These are phyloP conservation scores for Leucosporidium creatinivorum DNA, from an alignment of 768 basidiomycete genomes.

Conservation along the genomic window DNA sequence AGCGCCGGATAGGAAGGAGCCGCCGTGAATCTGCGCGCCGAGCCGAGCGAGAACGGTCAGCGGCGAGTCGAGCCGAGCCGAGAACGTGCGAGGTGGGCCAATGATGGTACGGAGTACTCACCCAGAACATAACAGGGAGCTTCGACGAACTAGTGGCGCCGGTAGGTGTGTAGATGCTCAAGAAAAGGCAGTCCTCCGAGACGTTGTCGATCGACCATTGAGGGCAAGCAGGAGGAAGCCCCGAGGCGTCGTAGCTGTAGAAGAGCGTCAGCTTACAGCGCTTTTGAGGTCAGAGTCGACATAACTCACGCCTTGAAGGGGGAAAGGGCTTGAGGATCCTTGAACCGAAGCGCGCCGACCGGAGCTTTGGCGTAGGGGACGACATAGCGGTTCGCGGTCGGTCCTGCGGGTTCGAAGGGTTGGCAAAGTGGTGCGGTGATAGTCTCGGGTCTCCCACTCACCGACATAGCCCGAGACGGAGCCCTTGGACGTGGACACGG, in stretches of 20 bases:
- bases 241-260: slow-evolving; percentile 13
- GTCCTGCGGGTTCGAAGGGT: neutral
- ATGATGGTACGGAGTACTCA: slow-evolving; percentile 3
- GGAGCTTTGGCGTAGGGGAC: slow-evolving; percentile 30
- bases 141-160: neutral
- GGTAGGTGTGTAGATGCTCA: slow-evolving; percentile 55
- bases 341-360: slow-evolving; percentile 1
- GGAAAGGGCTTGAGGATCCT: neutral
- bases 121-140: slow-evolving; percentile 42
- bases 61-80: too few species aligned
- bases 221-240: slow-evolving; percentile 63
- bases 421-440: too few species aligned
- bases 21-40: slow-evolving; percentile 67
- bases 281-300: neutral
- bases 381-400: slow-evolving; percentile 12
- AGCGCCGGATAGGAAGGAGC: slow-evolving; percentile 66
- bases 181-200: slow-evolving; percentile 71
- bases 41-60: neutral
- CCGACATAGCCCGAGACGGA: too few species aligned
- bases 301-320: neutral
- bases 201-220: slow-evolving; percentile 51
- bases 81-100: neutral
- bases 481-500: too few species aligned
- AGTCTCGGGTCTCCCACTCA: too few species aligned
- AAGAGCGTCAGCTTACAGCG: neutral